Evolutionary conservation across 768 basidiomycete species (phyloP).

Genomic region (Boletus subparvulus): DNA sequence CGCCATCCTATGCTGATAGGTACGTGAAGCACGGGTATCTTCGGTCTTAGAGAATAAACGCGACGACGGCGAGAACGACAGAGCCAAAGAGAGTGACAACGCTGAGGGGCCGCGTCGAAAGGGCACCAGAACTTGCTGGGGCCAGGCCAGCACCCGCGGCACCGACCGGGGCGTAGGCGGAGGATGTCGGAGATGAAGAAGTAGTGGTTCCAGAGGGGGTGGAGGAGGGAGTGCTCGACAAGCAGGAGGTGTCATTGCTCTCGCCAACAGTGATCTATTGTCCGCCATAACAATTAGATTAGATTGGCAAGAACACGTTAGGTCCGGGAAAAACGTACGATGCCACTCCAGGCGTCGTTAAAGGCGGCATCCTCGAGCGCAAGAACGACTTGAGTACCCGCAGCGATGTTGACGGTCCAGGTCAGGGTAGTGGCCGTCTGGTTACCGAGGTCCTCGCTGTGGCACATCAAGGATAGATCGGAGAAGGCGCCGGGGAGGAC

Average conservation of each 20-base stretch:
- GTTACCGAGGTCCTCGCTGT: constrained; percentile 61
- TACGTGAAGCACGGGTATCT: constrained; percentile 22
- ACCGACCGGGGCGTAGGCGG: constrained; percentile 25
- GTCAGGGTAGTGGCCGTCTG: constrained; percentile 41
- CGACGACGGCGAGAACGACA: constrained; percentile 19
- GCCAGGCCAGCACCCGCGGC: constrained; percentile 35
- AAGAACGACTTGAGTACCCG: constrained; percentile 49
- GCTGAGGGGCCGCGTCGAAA: constrained; percentile 24
- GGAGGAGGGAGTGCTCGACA: constrained; percentile 17
- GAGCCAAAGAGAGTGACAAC: constrained; percentile 23
- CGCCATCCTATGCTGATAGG: constrained; percentile 41
- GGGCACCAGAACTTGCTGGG: constrained; percentile 25
- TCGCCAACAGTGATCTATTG: constrained; percentile 36
- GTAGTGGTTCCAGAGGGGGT: background rate
- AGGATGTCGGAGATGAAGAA: constrained; percentile 13
- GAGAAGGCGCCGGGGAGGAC: constrained; percentile 19
- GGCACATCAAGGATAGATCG: constrained; percentile 6
- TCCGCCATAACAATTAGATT: background rate
- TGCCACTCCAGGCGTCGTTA: constrained; percentile 66
- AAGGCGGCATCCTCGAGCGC: constrained; percentile 52
- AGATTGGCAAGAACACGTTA: background rate
- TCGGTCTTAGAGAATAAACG: constrained; percentile 23
- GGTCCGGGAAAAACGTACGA: constrained; percentile 40
- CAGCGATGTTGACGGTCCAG: constrained; percentile 43
- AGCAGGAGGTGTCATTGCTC: constrained; percentile 40